Base-by-base conservation (phyloP, 495 filamentous ascomycete genomes). In the Cercophora scortea region DNA sequence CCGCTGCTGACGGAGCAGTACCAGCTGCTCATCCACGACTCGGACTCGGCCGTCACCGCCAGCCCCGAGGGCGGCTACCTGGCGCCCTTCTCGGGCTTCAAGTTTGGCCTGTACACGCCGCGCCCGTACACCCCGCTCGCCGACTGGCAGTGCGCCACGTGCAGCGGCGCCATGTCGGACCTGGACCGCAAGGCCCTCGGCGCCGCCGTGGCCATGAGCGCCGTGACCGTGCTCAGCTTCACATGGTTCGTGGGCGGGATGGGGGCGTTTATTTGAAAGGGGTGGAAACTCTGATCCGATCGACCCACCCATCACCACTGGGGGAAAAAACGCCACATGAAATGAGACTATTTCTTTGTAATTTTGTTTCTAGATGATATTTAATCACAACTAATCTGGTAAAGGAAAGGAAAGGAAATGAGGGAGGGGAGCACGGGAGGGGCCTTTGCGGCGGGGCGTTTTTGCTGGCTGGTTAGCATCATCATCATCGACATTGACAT, bases 191-290 rank as follows among this genome's bases (percentile, higher is more conserved):
- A 83, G 52, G 85, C 84, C 3, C 57, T 97, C 8, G 82, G 84
- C 43, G 86, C 89, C 53, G 77, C 86, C 49, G 50, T 92, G 43
- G 79, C 81, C 47, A 94, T 94, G 87, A 80, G 78, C 41, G 54
- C 78, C 16, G 71, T 93, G 43, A 95, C 90, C 8, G 71, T 95
- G 11, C 55, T 87, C 32, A 89, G 88, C 43, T 95, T 96, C 64
- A 87, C 87, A 47, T 96, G 89, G 87, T 96, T 96, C 58, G 84
- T 89, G 42, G 78, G 79, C 41, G 87, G 79, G 10, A 74, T 84
- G 49, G 86, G 79, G 32, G 68, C 52, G 50, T 63, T 84, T 45
- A 76, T 85, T 42, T 61, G 39, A 57, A 2, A 7, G 7, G 2
- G 36, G 25, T 25, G 25, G 2, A 25, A 25, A n/a, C n/a, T 25